phyloP scores from a whole-genome alignment of 331 rosid species.

The Prunus yedoensis region DNA sequence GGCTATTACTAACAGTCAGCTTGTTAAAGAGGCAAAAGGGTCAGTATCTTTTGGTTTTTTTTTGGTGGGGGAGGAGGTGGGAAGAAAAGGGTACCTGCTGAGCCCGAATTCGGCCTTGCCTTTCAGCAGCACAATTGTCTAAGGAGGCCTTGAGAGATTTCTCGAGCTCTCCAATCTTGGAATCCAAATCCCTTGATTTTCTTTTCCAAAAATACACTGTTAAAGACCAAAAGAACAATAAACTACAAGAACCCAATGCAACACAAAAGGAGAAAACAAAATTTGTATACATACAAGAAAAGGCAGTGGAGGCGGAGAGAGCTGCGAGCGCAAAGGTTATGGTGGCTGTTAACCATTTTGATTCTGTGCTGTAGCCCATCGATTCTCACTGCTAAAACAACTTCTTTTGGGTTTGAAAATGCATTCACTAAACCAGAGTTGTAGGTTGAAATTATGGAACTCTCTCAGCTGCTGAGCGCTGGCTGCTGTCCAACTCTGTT shows the following conservation, averaged over 20 bases:
- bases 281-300: conserved; percentile 36
- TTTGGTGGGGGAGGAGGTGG: background rate
- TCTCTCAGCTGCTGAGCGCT: too few relatives aligned
- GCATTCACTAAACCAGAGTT: background rate
- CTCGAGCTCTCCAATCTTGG: conserved; percentile 59
- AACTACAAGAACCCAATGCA: background rate
- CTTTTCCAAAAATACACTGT: conserved; percentile 47
- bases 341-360: conserved; percentile 25
- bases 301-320: conserved; percentile 50
- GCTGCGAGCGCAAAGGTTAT: conserved; percentile 48
- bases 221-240: background rate
- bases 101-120: conserved; percentile 92
- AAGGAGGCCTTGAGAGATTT: conserved; percentile 53
- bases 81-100: conserved; percentile 57
- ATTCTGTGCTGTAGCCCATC: conserved; percentile 17
- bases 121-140: conserved; percentile 64
- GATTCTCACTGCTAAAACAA: background rate
- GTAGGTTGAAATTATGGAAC: background rate
- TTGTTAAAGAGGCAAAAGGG: background rate
- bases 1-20: too few relatives aligned
- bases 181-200: conserved; percentile 51
- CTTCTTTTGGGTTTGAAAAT: background rate
- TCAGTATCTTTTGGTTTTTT: background rate
- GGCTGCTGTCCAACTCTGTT: background rate
- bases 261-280: background rate